phyloP scores from a whole-genome alignment of 306 rosid species.

The Spatholobus suberectus region DNA sequence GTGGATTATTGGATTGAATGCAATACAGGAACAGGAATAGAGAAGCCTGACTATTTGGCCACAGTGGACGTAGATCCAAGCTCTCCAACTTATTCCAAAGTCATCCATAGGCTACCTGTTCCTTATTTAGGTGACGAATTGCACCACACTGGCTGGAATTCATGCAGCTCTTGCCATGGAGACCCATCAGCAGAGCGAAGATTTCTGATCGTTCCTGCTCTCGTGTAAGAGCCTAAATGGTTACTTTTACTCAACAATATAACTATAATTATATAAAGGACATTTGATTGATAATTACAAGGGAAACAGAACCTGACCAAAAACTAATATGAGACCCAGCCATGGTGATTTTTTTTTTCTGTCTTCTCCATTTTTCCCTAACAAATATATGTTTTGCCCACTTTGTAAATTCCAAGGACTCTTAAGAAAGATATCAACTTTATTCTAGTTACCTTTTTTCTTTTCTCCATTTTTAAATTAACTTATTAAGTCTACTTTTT shows the following conservation, averaged over 20 bases:
- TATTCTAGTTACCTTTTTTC: background rate
- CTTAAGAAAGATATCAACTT: background rate
- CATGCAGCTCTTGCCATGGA: conserved; percentile 97
- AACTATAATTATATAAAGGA: no score
- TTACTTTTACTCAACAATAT: no score
- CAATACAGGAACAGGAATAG: conserved; percentile 77
- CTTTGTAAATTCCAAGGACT: background rate
- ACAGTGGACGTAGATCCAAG: conserved; percentile 89
- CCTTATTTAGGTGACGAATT: conserved; percentile 84
- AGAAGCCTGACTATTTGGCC: conserved; percentile 94
- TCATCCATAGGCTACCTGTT: conserved; percentile 72
- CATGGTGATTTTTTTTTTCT: background rate
- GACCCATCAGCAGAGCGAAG: conserved; percentile 75
- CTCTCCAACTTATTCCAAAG: conserved; percentile 86
- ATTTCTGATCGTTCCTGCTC: conserved; percentile 72
- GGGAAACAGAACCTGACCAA: no score
- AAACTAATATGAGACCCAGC: background rate
- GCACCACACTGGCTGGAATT: conserved; percentile 94
- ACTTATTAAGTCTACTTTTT: conserved; percentile 7
- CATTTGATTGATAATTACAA: no score
- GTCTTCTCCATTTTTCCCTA: background rate
- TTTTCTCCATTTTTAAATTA: background rate
- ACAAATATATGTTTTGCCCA: background rate
- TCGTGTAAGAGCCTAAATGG: conserved; percentile 54
- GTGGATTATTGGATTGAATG: background rate